A percentile compares a stretch with the other conserved stretches of the same genome.
Conservation (phyloP, 2,329 filamentous ascomycete genomes). For the Fusarium irregulare region DNA sequence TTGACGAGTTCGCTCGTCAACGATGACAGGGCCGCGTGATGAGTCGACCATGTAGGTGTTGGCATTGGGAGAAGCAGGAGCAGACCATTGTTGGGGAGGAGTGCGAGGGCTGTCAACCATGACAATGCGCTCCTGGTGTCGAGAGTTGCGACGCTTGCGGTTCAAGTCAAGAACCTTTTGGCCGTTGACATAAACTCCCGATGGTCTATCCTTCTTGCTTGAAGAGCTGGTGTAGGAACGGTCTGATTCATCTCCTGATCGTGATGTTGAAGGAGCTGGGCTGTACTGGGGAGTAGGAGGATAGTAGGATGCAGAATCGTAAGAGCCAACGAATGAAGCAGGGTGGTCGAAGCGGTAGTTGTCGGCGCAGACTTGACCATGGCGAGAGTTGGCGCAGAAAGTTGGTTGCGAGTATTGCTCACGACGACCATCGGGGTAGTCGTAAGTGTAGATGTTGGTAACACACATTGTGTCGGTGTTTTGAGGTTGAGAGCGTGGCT, state of each 20-base stretch:
- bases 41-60: conserved; percentile 45
- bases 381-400: conserved; percentile 55
- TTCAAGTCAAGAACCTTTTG: conserved; percentile 51
- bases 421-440: conserved; percentile 58
- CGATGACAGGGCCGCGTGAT: conserved; percentile 50
- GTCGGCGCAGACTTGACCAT: conserved; percentile 56
- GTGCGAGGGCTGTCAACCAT: conserved; percentile 60
- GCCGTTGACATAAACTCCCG: conserved; percentile 54
- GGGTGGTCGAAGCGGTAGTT: conserved; percentile 57
- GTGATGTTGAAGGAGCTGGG: conserved; percentile 47
- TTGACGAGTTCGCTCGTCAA: conserved; percentile 51
- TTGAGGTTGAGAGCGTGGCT: conserved; percentile 24
- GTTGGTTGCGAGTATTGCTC: conserved; percentile 51
- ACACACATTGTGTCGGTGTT: conserved; percentile 61
- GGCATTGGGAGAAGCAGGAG: conserved; percentile 53
- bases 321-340: conserved; percentile 52
- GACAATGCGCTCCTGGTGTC: conserved; percentile 56
- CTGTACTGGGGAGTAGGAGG: conserved; percentile 57
- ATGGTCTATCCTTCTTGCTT: conserved; percentile 50
- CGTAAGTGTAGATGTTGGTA: conserved; percentile 59
- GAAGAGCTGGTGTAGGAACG: conserved; percentile 50
- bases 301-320: conserved; percentile 45
- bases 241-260: conserved; percentile 54
- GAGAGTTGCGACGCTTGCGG: conserved; percentile 47
- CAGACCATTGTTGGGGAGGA: conserved; percentile 56